A percentile compares a stretch with the other conserved stretches of the same genome.
Evolutionary conservation across 345 rosid genomes (phyloP).

Genomic region (Psidium friedrichsthalianum): DNA sequence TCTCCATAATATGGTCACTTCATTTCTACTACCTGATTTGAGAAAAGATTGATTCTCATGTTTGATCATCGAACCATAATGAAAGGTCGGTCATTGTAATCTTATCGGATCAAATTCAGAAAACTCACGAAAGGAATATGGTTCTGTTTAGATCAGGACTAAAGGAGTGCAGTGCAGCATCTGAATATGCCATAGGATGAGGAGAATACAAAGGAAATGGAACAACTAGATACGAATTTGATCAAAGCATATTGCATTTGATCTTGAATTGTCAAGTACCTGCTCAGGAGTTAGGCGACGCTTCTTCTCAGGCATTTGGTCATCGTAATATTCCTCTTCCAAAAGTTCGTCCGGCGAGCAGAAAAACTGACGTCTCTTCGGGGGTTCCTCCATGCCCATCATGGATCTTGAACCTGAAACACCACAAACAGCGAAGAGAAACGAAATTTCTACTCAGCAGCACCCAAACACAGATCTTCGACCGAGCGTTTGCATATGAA

Average conservation of each 20-base stretch:
- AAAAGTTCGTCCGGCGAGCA: slow-evolving; percentile 53
- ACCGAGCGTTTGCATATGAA: background rate
- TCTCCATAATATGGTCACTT: background rate
- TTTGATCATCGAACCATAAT: background rate
- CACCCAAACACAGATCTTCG: background rate
- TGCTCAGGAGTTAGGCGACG: slow-evolving; percentile 42
- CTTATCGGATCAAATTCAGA: background rate
- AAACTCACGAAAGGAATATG: slow-evolving; percentile 9
- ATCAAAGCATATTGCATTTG: background rate
- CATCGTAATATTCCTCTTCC: slow-evolving; percentile 74
- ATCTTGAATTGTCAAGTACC: slow-evolving; percentile 18
- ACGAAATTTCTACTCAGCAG: background rate
- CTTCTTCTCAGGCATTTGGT: slow-evolving; percentile 72
- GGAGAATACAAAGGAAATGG: background rate
- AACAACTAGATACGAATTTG: background rate
- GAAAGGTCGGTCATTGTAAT: background rate
- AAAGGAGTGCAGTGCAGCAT: background rate
- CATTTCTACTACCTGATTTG: background rate
- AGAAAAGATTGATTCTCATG: background rate
- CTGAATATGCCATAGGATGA: slow-evolving; percentile 3
- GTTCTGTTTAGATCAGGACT: slow-evolving; percentile 9
- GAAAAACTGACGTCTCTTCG: slow-evolving; percentile 64
- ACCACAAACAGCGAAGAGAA: background rate
- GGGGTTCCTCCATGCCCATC: slow-evolving; percentile 51
- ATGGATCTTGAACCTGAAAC: slow-evolving; percentile 40